Percentiles rank a stretch among this genome's conserved stretches.
Conservation (phyloP, 257 asterid species). For the Ligustrum vulgare region DNA sequence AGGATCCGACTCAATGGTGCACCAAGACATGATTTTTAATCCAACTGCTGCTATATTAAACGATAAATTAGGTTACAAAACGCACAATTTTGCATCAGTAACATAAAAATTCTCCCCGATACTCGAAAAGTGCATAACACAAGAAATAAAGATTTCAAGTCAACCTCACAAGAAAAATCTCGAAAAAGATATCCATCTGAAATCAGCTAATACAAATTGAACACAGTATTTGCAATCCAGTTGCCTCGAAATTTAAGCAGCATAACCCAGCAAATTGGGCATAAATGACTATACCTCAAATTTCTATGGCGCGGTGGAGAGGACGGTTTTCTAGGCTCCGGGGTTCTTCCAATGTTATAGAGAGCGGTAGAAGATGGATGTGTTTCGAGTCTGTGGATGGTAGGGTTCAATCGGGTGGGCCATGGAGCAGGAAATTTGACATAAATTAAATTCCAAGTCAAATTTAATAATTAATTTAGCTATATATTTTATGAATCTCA, state of each 20-base stretch:
- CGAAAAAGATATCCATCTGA: background rate
- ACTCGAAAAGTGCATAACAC: background rate
- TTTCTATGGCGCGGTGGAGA: background rate
- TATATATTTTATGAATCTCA: no score
- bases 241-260: constrained; percentile 18
- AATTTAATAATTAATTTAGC: no score
- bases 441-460: no score
- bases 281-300: constrained; percentile 16
- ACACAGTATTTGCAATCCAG: constrained; percentile 11
- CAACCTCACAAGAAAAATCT: background rate
- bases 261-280: background rate
- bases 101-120: background rate
- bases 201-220: constrained; percentile 10
- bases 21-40: constrained; percentile 79
- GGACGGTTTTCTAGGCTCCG: constrained; percentile 2
- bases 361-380: no score
- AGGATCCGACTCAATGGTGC: constrained; percentile 99
- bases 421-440: no score
- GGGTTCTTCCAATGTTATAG: background rate
- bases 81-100: background rate
- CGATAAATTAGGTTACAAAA: constrained; percentile 25
- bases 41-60: constrained; percentile 39
- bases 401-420: background rate
- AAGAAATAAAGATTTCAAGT: background rate
- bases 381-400: background rate